A percentile compares a stretch with the other conserved stretches of the same genome.
phyloP scores from a whole-genome alignment of 345 rosid species.

The Erysimum cheiranthoides region DNA sequence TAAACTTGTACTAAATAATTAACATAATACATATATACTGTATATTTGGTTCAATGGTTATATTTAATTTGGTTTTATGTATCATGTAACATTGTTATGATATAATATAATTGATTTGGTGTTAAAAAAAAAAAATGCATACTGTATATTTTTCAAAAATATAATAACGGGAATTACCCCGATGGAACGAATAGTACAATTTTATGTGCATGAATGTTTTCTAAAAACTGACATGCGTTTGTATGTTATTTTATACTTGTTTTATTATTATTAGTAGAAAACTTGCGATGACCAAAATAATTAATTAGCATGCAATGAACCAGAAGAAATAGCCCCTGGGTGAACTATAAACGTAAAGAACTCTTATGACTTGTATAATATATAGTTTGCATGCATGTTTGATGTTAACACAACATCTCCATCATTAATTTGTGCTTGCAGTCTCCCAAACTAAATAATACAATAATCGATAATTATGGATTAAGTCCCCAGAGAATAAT shows the following conservation, averaged over 20 bases:
- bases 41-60: too few species aligned
- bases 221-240: constrained; percentile 6
- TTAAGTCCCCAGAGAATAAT: background rate
- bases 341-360: constrained; percentile 26
- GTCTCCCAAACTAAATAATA: background rate
- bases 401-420: constrained; percentile 30
- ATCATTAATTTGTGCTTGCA: constrained; percentile 17
- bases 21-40: background rate
- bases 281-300: constrained; percentile 19
- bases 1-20: background rate
- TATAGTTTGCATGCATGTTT: constrained; percentile 32
- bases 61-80: too few species aligned
- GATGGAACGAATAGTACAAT: background rate
- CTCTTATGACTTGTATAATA: constrained; percentile 19
- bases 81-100: too few species aligned
- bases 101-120: too few species aligned
- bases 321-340: background rate
- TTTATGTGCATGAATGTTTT: constrained; percentile 24
- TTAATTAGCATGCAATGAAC: constrained; percentile 10
- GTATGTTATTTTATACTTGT: background rate
- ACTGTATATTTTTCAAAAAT: background rate
- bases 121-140: too few species aligned
- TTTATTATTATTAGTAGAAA: constrained; percentile 27
- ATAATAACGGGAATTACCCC: background rate
- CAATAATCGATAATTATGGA: constrained; percentile 4